phyloP scores from a whole-genome alignment of 139 green algal species.

The Pycnococcus provasolii region DNA sequence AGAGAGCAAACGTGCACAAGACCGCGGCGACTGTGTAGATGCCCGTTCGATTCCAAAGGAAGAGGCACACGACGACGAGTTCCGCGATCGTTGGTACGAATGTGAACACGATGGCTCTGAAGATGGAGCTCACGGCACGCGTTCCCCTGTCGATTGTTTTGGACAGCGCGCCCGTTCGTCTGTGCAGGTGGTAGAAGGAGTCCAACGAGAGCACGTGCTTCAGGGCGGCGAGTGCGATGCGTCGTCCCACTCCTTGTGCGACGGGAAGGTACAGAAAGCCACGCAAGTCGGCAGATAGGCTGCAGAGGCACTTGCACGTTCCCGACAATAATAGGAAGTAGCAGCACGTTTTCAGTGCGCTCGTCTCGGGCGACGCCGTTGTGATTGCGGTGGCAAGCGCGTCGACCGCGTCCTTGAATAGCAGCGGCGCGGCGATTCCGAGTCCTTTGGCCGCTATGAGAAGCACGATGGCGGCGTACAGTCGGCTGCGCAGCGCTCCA shows the following conservation, averaged over 20 bases:
- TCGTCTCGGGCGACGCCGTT: neutral
- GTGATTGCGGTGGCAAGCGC: neutral
- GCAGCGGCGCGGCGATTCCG: slow-evolving; percentile 8
- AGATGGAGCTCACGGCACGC: slow-evolving; percentile 80
- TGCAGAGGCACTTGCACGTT: slow-evolving; percentile 42
- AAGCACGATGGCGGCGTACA: slow-evolving; percentile 1
- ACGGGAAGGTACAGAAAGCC: slow-evolving; percentile 69
- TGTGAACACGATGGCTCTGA: slow-evolving; percentile 83
- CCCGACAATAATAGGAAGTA: neutral
- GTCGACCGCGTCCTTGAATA: slow-evolving; percentile 17
- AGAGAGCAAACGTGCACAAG: slow-evolving; percentile 67
- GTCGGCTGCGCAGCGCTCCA: neutral
- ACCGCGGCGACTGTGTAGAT: slow-evolving; percentile 49
- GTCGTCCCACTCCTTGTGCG: slow-evolving; percentile 43
- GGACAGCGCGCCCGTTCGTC: slow-evolving; percentile 69
- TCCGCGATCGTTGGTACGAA: slow-evolving; percentile 84
- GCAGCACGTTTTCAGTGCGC: neutral
- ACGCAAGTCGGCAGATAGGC: slow-evolving; percentile 63
- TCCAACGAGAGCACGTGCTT: slow-evolving; percentile 71
- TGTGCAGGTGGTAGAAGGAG: slow-evolving; percentile 69
- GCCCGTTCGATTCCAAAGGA: slow-evolving; percentile 46
- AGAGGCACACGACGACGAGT: slow-evolving; percentile 64
- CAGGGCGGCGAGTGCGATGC: slow-evolving; percentile 60
- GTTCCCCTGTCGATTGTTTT: slow-evolving; percentile 85
- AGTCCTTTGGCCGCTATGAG: slow-evolving; percentile 4